Conservation (phyloP, 108 stramenopile genomes). For the Ochromonas danica region DNA sequence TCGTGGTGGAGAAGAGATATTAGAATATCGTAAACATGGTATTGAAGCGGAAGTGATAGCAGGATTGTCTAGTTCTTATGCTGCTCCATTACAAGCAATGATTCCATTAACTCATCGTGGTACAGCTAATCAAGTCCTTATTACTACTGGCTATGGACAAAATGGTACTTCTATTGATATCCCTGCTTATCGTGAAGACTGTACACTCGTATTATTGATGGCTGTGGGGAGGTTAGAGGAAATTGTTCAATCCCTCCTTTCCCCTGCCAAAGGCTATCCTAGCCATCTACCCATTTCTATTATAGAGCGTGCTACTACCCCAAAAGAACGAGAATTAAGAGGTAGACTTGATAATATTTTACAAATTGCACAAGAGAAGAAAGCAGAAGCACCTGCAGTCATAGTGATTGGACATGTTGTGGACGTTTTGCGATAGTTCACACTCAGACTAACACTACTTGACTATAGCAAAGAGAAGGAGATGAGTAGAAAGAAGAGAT, state of each 20-base stretch:
- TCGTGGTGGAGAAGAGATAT: conserved; percentile 90
- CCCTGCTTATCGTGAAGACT: conserved; percentile 50
- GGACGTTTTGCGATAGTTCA: background rate
- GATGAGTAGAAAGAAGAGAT: too few relatives aligned
- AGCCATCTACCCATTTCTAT: conserved; percentile 50
- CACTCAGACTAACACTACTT: too few relatives aligned
- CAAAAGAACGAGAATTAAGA: conserved; percentile 49
- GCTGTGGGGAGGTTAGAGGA: conserved; percentile 57
- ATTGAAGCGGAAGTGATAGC: conserved; percentile 49
- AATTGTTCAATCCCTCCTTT: conserved; percentile 47
- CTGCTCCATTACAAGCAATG: conserved; percentile 84
- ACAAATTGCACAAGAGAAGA: background rate
- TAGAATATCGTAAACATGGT: conserved; percentile 69
- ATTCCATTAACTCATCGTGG: conserved; percentile 96
- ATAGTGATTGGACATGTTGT: conserved; percentile 15
- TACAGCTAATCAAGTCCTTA: conserved; percentile 75
- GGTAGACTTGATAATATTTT: conserved; percentile 51
- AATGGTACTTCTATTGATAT: conserved; percentile 47
- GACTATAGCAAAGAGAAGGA: too few relatives aligned
- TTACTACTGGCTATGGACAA: conserved; percentile 36
- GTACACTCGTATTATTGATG: conserved; percentile 62
- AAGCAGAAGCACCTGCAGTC: conserved; percentile 11
- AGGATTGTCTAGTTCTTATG: conserved; percentile 88
- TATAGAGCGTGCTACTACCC: conserved; percentile 59
- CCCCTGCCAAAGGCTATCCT: conserved; percentile 44